Evolutionary conservation across 75 land plant species (phyloP).

Genomic region (Picea glauca): DNA sequence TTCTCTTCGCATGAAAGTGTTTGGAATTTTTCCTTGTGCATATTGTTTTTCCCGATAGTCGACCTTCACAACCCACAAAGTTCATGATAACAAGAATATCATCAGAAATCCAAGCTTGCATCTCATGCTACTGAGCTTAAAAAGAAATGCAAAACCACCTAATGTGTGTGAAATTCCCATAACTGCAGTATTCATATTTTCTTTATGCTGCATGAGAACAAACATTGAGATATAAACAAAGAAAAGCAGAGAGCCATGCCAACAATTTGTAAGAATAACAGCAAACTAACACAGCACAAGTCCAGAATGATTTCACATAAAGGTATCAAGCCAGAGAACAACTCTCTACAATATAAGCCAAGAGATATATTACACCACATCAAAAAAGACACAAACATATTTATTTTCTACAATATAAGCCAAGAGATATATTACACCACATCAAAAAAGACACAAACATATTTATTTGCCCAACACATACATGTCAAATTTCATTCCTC

Average conservation of each 20-base stretch:
- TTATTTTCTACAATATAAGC: background rate
- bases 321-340: background rate
- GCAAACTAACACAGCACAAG: background rate
- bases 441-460: no score
- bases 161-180: background rate
- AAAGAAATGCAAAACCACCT: background rate
- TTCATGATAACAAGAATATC: background rate
- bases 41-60: slow-evolving; percentile 94
- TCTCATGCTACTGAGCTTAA: background rate
- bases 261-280: background rate
- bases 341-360: background rate
- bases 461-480: background rate
- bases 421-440: background rate
- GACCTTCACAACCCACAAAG: slow-evolving; percentile 37
- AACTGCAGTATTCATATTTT: background rate
- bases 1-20: slow-evolving; percentile 86
- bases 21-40: slow-evolving; percentile 93
- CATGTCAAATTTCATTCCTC: background rate
- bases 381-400: no score
- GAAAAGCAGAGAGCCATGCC: background rate
- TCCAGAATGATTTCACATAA: background rate
- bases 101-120: background rate
- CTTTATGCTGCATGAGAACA: background rate
- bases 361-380: background rate
- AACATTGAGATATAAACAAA: background rate